These are phyloP conservation scores for Globisporangium camurandrum DNA, from an alignment of 352 stramenopile genomes.

Conservation along the genomic window DNA sequence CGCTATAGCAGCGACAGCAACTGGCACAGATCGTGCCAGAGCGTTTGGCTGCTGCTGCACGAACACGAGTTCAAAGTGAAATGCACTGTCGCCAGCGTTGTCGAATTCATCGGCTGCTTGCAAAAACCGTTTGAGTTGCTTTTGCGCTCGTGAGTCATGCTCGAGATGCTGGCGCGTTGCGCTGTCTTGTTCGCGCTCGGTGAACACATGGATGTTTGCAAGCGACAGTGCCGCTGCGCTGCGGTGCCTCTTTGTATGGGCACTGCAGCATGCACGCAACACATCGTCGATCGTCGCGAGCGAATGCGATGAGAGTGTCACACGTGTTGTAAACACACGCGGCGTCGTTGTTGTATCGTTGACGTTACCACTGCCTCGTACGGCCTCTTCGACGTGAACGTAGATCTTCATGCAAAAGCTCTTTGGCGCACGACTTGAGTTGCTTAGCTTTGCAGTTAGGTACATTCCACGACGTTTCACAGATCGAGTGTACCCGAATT, in stretches of 20 bases:
- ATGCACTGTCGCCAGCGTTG: too few species aligned
- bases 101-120: background rate
- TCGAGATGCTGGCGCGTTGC: background rate
- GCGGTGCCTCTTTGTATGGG: constrained; percentile 37
- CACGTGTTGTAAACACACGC: constrained; percentile 38
- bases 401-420: constrained; percentile 9
- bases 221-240: constrained; percentile 11
- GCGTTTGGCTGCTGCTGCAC: background rate
- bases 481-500: too few species aligned
- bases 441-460: too few species aligned
- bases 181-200: constrained; percentile 28
- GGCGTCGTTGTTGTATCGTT: background rate
- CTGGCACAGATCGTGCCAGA: too few species aligned
- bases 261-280: constrained; percentile 25
- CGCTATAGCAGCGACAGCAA: background rate
- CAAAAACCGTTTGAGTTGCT: background rate
- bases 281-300: constrained; percentile 30
- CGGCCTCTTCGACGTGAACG: constrained; percentile 61
- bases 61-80: constrained; percentile 34
- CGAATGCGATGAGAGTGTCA: constrained; percentile 27
- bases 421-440: too few species aligned
- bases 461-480: too few species aligned
- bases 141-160: constrained; percentile 5
- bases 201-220: constrained; percentile 28
- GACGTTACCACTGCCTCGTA: too few species aligned